Base-by-base conservation (phyloP, 2,329 filamentous ascomycete species). In the Epichloe uncinata region DNA sequence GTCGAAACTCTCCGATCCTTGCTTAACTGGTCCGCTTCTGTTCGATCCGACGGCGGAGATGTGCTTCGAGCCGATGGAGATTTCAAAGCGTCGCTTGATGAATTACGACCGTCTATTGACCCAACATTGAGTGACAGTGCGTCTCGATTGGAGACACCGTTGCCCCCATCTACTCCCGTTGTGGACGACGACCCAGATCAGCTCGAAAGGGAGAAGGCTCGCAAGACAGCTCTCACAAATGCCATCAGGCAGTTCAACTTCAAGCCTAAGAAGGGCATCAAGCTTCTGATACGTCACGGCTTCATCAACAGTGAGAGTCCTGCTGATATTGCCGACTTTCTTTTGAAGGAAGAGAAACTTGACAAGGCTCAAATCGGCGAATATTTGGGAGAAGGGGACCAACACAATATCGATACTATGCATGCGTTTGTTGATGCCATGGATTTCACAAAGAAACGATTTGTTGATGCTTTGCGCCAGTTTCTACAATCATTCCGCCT, bases 401-500 rank as follows among this genome's bases (percentile, higher is more conserved):
- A 88, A 2, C 83, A 90, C 61, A 94, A 97, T 61, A 90, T 98
- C 59, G 88, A 91, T 54, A 95, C 88, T 57, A 98, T 98, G 93
- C 93, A 98, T 66, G 87, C 89, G 4, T 98, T 98, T 66, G 91
- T 98, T 12, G 91, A 98, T 59, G 71, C 75, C 18, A 96, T 98
- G 89, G 87, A 97, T 44, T 98, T 98, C 58, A 78, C 80, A 9
- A 90, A 90, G 65, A 87, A 84, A 50, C 83, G 90, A 2, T 98
- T 98, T 59, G 91, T 96, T 6, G 91, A 96, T 66, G 85, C 93
- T 13, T 71, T 98, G 26, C 82, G 93, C 37, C 83, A 88, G 52
- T 98, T 98, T 60, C 72, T 98, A 12, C 93, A 98, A 65, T 86
- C 88, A 30, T 98, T 98, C 73, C 85, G 93, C 54, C 73, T 98